Base-by-base conservation (phyloP, 768 basidiomycete genomes). In the Sarcodon sp. region DNA sequence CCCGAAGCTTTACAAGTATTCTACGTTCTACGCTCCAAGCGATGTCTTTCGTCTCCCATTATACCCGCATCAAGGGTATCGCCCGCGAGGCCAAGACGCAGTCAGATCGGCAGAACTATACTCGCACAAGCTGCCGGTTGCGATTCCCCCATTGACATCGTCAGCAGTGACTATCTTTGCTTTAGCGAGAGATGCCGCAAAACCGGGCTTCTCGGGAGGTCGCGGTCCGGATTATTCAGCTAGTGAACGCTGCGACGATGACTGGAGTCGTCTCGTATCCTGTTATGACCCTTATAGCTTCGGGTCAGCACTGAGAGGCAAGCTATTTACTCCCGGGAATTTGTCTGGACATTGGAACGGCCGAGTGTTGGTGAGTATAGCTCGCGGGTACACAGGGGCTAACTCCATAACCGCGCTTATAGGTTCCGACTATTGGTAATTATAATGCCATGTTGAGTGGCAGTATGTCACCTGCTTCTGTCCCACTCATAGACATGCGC, bases 261-360 rank as follows among this genome's bases (percentile, higher is more conserved):
- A 78, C 45, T 83, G 78, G 75, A 71, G 70, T 55, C 65, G 80
- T 12, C 61, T 72, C 47, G 63, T 68, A 3, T 58, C 68, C 35
- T 81, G 80, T 53, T 64, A 56, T 32, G 63, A 73, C 46, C 53
- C 70, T 12, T 66, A 60, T 44, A 50, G 49, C 3, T 44, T 50
- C 27, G 36, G 57, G 7, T 60, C 61, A 0, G 8, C 39, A 4
- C 59, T 57, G 12, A 59, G 63, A 45, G 64, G 62, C 9, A 52
- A 49, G 6, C 62, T 65, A 16, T 80, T 76, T 58, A 67, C 67
- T 3, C 69, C 69, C 0, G 81, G 82, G 5, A 56, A 66, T 3
- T 63, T 83, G 54, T 60, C 59, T 16, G 82, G 81, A 3, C 62
- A 72, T 5, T 84, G 77, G 79, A 70, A 79, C 50, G 83, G 84